These are phyloP conservation scores for Colletotrichum coccodes DNA, from an alignment of 2,329 filamentous ascomycete species.

Conservation along the genomic window DNA sequence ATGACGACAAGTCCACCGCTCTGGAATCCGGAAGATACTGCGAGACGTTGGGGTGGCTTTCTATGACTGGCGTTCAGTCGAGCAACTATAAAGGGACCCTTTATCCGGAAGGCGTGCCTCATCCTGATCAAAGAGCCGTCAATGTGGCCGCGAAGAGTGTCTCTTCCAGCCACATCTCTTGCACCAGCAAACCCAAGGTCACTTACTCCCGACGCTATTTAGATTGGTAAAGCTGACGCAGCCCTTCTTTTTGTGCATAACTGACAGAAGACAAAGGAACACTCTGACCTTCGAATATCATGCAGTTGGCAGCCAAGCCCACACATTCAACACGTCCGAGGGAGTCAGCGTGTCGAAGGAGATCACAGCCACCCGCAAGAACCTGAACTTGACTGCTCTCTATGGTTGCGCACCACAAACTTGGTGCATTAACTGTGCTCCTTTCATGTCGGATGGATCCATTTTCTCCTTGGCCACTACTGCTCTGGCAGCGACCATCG, in stretches of 20 bases:
- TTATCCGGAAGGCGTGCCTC: constrained; percentile 48
- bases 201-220: constrained; percentile 70
- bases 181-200: constrained; percentile 44
- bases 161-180: not conserved
- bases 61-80: constrained; percentile 68
- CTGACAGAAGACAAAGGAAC: not conserved
- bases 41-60: constrained; percentile 74
- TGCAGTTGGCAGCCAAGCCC: constrained; percentile 56
- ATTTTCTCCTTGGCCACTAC: constrained; percentile 3
- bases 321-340: constrained; percentile 37
- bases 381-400: constrained; percentile 64
- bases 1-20: constrained; percentile 69
- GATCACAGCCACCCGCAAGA: constrained; percentile 60
- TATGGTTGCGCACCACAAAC: constrained; percentile 70
- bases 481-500: constrained; percentile 48
- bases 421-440: constrained; percentile 67
- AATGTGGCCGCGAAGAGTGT: not conserved
- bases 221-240: constrained; percentile 72
- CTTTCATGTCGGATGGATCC: constrained; percentile 49
- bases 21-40: constrained; percentile 74
- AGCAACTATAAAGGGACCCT: constrained; percentile 48
- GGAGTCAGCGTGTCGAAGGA: constrained; percentile 57
- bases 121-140: constrained; percentile 50
- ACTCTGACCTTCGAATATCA: constrained; percentile 67
- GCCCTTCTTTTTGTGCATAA: fast-evolving